Conservation (phyloP, 805 yeast genomes). For the Hanseniaspora taiwanica region DNA sequence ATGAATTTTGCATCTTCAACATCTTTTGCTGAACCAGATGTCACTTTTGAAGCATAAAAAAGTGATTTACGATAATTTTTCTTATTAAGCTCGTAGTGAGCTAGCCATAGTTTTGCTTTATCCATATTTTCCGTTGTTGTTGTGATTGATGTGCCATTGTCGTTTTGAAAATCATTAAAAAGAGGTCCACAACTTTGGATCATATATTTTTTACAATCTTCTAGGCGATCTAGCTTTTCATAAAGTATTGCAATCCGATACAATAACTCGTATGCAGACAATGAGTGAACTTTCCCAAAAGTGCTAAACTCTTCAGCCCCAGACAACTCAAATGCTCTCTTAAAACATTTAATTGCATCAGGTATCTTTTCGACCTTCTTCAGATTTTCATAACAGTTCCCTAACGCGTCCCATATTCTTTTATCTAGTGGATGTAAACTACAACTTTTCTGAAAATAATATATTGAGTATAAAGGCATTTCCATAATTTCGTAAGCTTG, state of each 20-base stretch:
- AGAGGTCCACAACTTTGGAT: constrained; percentile 47
- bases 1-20: constrained; percentile 81
- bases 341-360: constrained; percentile 72
- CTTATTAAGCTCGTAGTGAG: constrained; percentile 45
- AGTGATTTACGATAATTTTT: constrained; percentile 57
- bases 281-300: not conserved
- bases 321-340: constrained; percentile 51
- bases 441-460: constrained; percentile 86
- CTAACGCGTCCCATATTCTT: constrained; percentile 94
- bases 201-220: constrained; percentile 51
- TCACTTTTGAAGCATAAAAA: constrained; percentile 56
- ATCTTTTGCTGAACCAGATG: constrained; percentile 66
- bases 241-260: constrained; percentile 58
- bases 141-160: constrained; percentile 26
- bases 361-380: constrained; percentile 32
- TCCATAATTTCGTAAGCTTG: constrained; percentile 96
- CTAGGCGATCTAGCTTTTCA: constrained; percentile 39
- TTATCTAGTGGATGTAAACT: constrained; percentile 78
- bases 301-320: constrained; percentile 38
- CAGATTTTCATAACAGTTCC: constrained; percentile 74
- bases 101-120: constrained; percentile 79
- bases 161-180: no score
- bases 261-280: constrained; percentile 30
- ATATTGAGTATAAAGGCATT: constrained; percentile 84
- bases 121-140: constrained; percentile 53